These are phyloP conservation scores for Leishmania martiniquensis DNA, from an alignment of 208 protist species.

Conservation along the genomic window DNA sequence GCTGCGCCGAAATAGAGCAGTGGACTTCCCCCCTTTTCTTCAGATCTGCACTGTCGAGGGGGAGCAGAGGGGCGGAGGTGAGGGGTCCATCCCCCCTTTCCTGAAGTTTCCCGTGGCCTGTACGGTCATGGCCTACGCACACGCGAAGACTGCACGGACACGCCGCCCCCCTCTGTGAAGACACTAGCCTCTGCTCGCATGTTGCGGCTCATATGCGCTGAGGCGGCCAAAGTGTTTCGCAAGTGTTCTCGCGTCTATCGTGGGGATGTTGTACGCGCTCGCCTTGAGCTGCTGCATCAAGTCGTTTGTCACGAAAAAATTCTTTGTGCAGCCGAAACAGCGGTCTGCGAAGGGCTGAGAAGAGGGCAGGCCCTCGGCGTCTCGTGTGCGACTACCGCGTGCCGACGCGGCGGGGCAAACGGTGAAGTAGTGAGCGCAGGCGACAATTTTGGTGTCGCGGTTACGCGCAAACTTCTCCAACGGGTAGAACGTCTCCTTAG, in stretches of 20 bases:
- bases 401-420: background rate
- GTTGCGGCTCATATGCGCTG: background rate
- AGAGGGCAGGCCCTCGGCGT: background rate
- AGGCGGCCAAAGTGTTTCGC: background rate
- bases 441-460: constrained; percentile 8
- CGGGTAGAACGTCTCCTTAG: constrained; percentile 1
- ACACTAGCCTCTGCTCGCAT: background rate
- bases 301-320: constrained; percentile 12
- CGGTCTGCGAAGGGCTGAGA: too few species aligned
- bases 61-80: too few species aligned
- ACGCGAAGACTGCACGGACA: background rate
- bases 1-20: background rate
- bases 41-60: background rate
- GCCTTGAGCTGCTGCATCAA: constrained; percentile 19
- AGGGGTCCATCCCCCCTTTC: background rate
- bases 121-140: background rate
- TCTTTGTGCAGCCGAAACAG: background rate
- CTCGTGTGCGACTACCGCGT: background rate
- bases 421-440: constrained; percentile 18
- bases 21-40: background rate
- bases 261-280: constrained; percentile 13
- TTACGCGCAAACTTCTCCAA: constrained; percentile 12
- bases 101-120: background rate
- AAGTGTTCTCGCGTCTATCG: constrained; percentile 1
- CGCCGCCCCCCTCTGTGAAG: background rate